Percentiles rank a stretch among this genome's conserved stretches.
phyloP scores from a whole-genome alignment of 768 basidiomycete species.

The Rhodotorula babjevae region DNA sequence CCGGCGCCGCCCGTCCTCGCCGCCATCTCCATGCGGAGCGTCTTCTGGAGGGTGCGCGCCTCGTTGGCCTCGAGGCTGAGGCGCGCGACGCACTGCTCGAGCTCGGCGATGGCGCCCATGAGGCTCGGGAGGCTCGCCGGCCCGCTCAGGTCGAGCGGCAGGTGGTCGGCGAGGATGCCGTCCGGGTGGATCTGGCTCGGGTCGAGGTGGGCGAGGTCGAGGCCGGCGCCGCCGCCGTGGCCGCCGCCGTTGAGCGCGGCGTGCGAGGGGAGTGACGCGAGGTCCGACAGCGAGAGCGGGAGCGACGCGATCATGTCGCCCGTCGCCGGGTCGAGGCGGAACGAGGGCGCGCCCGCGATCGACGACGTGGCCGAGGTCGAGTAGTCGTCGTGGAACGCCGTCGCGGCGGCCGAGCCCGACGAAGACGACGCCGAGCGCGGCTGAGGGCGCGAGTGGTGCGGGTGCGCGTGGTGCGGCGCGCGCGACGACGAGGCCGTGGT shows the following conservation, averaged over 20 bases:
- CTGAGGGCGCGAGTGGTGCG: no score
- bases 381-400: not conserved
- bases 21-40: slow-evolving; percentile 17
- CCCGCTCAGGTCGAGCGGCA: not conserved
- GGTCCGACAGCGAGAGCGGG: not conserved
- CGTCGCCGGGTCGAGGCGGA: not conserved
- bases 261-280: not conserved
- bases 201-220: no score
- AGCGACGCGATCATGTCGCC: not conserved
- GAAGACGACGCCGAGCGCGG: not conserved
- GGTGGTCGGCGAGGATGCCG: slow-evolving; percentile 1
- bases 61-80: slow-evolving; percentile 32
- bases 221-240: no score
- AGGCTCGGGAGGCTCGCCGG: slow-evolving; percentile 25
- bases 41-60: slow-evolving; percentile 25
- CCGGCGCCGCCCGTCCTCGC: not conserved
- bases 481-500: slow-evolving; percentile 2
- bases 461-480: no score
- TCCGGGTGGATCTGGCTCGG: not conserved
- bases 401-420: not conserved
- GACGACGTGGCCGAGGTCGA: no score
- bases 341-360: not conserved
- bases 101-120: slow-evolving; percentile 29
- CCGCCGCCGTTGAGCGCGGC: no score
- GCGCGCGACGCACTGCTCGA: slow-evolving; percentile 33